A percentile compares a stretch with the other conserved stretches of the same genome.
Conservation (phyloP, 2,329 filamentous ascomycete genomes). For the Botrytis fragariae region DNA sequence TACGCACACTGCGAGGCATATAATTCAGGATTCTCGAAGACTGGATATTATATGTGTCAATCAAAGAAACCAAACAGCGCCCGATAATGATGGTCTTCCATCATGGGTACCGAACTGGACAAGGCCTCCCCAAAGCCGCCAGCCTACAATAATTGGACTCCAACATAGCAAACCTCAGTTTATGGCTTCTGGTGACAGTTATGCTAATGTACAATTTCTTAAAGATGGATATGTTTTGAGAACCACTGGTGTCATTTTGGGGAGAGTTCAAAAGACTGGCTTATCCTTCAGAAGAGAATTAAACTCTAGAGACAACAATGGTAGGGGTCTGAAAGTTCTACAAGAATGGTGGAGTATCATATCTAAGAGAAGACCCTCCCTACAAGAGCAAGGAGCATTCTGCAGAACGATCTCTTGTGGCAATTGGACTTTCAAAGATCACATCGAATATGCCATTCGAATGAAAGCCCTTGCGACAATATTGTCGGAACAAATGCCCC, state of each 20-base stretch:
- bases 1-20: conserved; percentile 31
- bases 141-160: conserved; percentile 26
- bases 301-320: conserved; percentile 24
- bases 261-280: conserved; percentile 26
- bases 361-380: conserved; percentile 15
- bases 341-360: conserved; percentile 34
- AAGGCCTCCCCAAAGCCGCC: conserved; percentile 21
- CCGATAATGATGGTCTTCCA: conserved; percentile 24
- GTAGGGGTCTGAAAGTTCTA: conserved; percentile 24
- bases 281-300: conserved; percentile 24
- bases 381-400: conserved; percentile 26
- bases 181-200: conserved; percentile 26
- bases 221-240: conserved; percentile 27
- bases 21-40: conserved; percentile 27
- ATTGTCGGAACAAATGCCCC: not conserved
- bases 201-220: conserved; percentile 24
- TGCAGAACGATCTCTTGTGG: conserved; percentile 31
- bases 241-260: conserved; percentile 27
- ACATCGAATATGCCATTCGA: conserved; percentile 24
- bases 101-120: conserved; percentile 35
- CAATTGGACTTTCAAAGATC: conserved; percentile 27
- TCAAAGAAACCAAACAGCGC: conserved; percentile 30
- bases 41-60: conserved; percentile 35
- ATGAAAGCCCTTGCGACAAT: conserved; percentile 27
- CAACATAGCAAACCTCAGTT: conserved; percentile 31